These are phyloP conservation scores for Basipetospora chlamydospora DNA, from an alignment of 2,329 filamentous ascomycete species.

Conservation along the genomic window DNA sequence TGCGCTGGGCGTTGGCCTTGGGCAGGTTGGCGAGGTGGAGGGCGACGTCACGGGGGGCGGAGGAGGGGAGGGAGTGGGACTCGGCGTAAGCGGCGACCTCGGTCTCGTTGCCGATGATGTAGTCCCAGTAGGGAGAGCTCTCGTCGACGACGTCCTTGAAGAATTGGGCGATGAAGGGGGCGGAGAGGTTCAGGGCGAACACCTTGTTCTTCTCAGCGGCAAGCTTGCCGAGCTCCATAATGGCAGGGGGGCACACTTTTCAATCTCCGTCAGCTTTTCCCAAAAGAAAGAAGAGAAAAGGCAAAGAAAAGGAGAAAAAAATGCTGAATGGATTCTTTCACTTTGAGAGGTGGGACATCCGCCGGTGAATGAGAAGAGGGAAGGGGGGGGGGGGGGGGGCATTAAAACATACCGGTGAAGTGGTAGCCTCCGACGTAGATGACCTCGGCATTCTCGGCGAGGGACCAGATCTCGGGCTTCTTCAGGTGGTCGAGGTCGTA, in stretches of 20 bases:
- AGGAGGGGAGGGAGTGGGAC: slow-evolving; percentile 58
- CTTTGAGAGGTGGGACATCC: too few species aligned
- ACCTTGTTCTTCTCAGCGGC: slow-evolving; percentile 80
- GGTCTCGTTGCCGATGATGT: slow-evolving; percentile 92
- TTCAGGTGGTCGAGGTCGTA: slow-evolving; percentile 93
- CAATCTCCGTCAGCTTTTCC: too few species aligned
- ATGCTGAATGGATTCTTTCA: too few species aligned
- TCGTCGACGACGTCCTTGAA: slow-evolving; percentile 93
- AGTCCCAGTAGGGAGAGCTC: slow-evolving; percentile 83
- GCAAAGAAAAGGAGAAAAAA: too few species aligned
- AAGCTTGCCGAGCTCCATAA: slow-evolving; percentile 80
- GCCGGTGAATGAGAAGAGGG: slow-evolving; percentile 5
- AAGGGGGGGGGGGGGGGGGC: neutral
- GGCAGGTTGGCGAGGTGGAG: slow-evolving; percentile 74
- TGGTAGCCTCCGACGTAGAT: slow-evolving; percentile 97
- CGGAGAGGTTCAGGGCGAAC: slow-evolving; percentile 83
- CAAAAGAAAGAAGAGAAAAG: too few species aligned
- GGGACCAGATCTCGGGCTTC: slow-evolving; percentile 77
- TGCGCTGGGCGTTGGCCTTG: slow-evolving; percentile 78
- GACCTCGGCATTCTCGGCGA: slow-evolving; percentile 75
- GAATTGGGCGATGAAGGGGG: slow-evolving; percentile 92
- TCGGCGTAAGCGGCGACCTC: slow-evolving; percentile 82
- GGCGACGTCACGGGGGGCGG: slow-evolving; percentile 72
- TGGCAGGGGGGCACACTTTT: slow-evolving; percentile 72
- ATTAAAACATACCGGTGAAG: slow-evolving; percentile 47